Evolutionary conservation across 805 yeast species (phyloP), one percentile per base, ranked within the genome.

Genomic region (Candida tammaniensis): DNA sequence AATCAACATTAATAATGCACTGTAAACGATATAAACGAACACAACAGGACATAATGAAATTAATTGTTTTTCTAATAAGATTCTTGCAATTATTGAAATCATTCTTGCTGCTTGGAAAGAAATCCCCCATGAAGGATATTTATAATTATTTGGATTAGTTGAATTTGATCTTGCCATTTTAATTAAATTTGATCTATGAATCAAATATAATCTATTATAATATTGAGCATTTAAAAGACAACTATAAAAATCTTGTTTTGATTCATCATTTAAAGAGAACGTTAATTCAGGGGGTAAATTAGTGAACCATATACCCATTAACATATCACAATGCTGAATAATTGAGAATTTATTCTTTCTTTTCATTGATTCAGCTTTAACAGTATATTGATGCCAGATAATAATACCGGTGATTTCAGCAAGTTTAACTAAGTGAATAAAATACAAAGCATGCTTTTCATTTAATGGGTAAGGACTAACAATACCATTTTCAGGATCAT

Each of bases 91-190:
- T 27, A 74, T 66, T 4, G 84, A 72, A 42, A 84, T 78, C 77
- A 82, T 78, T 48, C 85, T 76, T 1, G 93, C 87, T 1, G 89
- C 85, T 55, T 82, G 86, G 65, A 82, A 83, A 2, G 87, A 83
- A 38, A 83, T 81, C 7, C 88, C 86, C 82, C 86, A 78, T n/a
- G 83, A 75, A 5, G 86, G 86, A 51, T 78, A 79, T 45, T 52
- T 67, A 59, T 59, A 69, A 49, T 64, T 69, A 43, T 55, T 60
- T 11, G 70, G 69, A 35, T 57, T 57, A 1, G 68, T 57, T 2
- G 68, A 57, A 8, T 59, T 55, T 16, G 67, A 57, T 36, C 59
- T 49, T 13, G 72, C 72, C 72, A 67, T 68, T 38, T 73, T 61
- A 22, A 74, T 59, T 49, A 82, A 74, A 48, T 82, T 81, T 5